These are phyloP conservation scores for Psidium friedrichsthalianum DNA, from an alignment of 345 rosid species.

Conservation along the genomic window DNA sequence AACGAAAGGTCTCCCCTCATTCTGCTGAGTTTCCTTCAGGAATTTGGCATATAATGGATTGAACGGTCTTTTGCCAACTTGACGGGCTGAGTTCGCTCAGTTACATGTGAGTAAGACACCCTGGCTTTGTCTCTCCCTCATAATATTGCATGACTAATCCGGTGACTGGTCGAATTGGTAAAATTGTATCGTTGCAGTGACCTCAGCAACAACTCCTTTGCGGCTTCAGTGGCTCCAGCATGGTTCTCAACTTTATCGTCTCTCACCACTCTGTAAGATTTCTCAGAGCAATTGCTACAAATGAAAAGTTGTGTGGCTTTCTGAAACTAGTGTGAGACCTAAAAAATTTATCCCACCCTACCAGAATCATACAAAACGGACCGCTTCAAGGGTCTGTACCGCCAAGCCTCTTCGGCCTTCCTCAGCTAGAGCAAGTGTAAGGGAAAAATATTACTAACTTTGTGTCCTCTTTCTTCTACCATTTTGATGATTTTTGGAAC, in stretches of 20 bases:
- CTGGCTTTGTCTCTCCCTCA: neutral
- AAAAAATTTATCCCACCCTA: neutral
- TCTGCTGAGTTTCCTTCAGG: constrained; percentile 22
- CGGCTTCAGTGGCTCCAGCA: constrained; percentile 53
- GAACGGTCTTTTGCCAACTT: constrained; percentile 74
- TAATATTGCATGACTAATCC: neutral
- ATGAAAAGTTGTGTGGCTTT: neutral
- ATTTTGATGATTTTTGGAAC: neutral
- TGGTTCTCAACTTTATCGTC: constrained; percentile 88
- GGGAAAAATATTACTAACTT: constrained; percentile 4
- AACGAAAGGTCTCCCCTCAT: neutral
- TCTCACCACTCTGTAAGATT: constrained; percentile 70
- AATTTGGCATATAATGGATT: constrained; percentile 76
- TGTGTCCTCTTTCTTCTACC: neutral
- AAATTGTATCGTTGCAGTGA: constrained; percentile 41
- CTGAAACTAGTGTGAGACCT: neutral
- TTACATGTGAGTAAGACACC: constrained; percentile 48
- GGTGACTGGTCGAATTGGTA: neutral
- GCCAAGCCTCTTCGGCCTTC: constrained; percentile 45
- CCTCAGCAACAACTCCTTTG: constrained; percentile 79
- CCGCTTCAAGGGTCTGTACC: constrained; percentile 63
- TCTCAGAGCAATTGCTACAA: neutral
- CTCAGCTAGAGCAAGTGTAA: constrained; percentile 82
- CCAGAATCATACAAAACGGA: constrained; percentile 64
- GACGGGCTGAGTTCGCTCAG: constrained; percentile 46